Evolutionary conservation across 768 basidiomycete genomes (phyloP).

Genomic region (Tulasnella sp.): DNA sequence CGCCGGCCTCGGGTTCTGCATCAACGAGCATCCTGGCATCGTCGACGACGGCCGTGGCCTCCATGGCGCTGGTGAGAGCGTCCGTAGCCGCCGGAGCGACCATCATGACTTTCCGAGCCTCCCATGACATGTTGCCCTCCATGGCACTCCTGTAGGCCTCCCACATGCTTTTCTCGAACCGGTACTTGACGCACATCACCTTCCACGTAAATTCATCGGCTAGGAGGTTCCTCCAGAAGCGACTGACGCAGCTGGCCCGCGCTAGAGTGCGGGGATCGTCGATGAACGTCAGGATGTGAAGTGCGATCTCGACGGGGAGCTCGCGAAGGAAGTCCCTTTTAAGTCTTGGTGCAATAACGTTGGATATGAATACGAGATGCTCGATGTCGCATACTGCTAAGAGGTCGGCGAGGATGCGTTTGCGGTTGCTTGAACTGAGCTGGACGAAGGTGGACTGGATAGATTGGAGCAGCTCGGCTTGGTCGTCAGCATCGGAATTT

Average conservation of each 20-base stretch:
- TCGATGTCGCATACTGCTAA: constrained; percentile 26
- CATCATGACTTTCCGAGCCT: constrained; percentile 23
- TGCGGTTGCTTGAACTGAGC: constrained; percentile 22
- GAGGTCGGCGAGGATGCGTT: constrained; percentile 26
- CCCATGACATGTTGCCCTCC: constrained; percentile 26
- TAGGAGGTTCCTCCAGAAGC: constrained; percentile 64
- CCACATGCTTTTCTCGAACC: constrained; percentile 37
- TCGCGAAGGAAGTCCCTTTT: constrained; percentile 42
- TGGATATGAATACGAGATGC: constrained; percentile 27
- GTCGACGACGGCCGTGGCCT: constrained; percentile 12
- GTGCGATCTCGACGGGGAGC: constrained; percentile 63
- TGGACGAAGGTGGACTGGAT: constrained; percentile 16
- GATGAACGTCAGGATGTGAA: constrained; percentile 72
- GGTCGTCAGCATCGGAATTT: constrained; percentile 5
- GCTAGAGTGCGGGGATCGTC: constrained; percentile 69
- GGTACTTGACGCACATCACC: constrained; percentile 59
- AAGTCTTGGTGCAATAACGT: constrained; percentile 29
- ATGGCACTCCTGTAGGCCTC: constrained; percentile 25
- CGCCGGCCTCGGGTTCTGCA: background rate
- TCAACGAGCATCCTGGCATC: constrained; percentile 13
- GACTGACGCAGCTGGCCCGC: constrained; percentile 64
- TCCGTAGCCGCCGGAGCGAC: constrained; percentile 6
- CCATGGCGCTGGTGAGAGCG: constrained; percentile 13
- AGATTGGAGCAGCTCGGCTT: constrained; percentile 18
- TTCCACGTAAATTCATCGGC: constrained; percentile 80